These are phyloP conservation scores for Umbellularia californica DNA, from an alignment of 164 flowering plant genomes.

Conservation along the genomic window DNA sequence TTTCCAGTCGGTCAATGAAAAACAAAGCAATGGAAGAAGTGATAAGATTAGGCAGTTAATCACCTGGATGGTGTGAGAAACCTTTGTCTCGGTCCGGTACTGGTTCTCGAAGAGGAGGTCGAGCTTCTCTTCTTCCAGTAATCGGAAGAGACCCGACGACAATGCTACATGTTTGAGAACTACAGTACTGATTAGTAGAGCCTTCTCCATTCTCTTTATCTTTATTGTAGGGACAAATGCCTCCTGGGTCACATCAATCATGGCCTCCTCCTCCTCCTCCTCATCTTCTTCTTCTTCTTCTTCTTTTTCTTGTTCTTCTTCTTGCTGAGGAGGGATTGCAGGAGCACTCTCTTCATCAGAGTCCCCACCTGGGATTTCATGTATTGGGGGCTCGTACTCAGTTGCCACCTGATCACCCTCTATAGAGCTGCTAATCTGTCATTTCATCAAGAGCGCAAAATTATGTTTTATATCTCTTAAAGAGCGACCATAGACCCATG, in stretches of 20 bases:
- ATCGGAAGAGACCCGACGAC: constrained; percentile 14
- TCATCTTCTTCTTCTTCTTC: not conserved
- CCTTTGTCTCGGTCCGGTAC: constrained; percentile 21
- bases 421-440: not conserved
- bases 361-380: constrained; percentile 6
- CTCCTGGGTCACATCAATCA: not conserved
- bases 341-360: not conserved
- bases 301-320: not conserved
- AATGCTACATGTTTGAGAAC: constrained; percentile 19
- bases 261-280: not conserved
- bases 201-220: constrained; percentile 9
- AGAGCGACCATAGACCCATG: no score
- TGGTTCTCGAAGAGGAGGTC: constrained; percentile 20
- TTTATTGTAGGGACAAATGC: constrained; percentile 20
- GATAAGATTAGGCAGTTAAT: not conserved
- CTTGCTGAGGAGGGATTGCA: no score
- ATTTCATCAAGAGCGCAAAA: no score
- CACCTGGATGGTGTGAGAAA: constrained; percentile 21
- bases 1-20: no score
- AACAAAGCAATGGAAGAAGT: no score
- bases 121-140: constrained; percentile 24
- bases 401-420: not conserved
- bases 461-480: no score
- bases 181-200: constrained; percentile 18
- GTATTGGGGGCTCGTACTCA: constrained; percentile 5